Conservation (phyloP, 768 basidiomycete species). For the Termitomyces sp. region DNA sequence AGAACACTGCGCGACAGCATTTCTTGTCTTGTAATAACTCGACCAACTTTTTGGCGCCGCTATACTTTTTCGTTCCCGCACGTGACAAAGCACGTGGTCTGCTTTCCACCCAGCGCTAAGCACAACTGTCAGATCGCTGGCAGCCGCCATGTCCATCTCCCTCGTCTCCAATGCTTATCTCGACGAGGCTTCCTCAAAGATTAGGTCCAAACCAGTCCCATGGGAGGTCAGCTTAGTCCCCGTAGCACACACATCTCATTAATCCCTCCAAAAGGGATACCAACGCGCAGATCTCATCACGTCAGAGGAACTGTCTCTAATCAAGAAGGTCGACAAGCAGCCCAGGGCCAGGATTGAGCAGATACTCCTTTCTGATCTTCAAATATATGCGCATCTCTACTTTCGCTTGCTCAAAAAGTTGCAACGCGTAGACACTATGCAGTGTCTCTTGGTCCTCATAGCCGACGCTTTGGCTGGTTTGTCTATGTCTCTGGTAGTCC, state of each 20-base stretch:
- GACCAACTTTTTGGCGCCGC: constrained; percentile 1
- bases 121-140: no score
- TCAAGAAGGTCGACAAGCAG: constrained; percentile 89
- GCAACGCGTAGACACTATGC: constrained; percentile 81
- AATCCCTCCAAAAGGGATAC: constrained; percentile 65
- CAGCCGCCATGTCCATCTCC: constrained; percentile 56
- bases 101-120: background rate
- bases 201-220: constrained; percentile 84
- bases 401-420: constrained; percentile 83
- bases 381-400: constrained; percentile 81
- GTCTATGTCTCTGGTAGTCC: constrained; percentile 13
- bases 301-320: constrained; percentile 75
- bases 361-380: constrained; percentile 75
- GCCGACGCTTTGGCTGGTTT: constrained; percentile 82
- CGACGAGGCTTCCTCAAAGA: constrained; percentile 83
- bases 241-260: constrained; percentile 7
- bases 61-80: constrained; percentile 4
- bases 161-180: constrained; percentile 80
- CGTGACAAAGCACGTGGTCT: constrained; percentile 10
- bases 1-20: constrained; percentile 30
- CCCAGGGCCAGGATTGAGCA: constrained; percentile 69
- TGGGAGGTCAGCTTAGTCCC: constrained; percentile 72
- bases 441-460: constrained; percentile 80
- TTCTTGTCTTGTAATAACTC: background rate
- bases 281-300: constrained; percentile 91